Base-by-base conservation (phyloP, 2,329 filamentous ascomycete genomes). In the Pseudocercospora vitis region DNA sequence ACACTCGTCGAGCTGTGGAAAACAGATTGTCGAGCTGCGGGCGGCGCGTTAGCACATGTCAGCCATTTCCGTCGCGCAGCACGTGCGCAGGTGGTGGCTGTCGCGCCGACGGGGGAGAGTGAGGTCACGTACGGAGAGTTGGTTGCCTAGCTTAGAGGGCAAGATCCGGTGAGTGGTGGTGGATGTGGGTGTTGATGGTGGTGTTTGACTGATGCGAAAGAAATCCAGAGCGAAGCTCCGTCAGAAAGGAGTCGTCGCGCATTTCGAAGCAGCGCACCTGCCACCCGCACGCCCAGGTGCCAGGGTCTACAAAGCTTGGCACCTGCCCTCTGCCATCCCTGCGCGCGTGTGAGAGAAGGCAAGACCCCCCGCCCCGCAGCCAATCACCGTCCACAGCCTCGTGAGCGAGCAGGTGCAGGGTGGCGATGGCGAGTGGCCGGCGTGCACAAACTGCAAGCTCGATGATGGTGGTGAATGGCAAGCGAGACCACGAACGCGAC, bases 71-170 rank as follows among this genome's bases (percentile, higher is more conserved):
- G 33, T 18, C 7, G 33, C 14, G 1, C 37, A 42, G 37, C 49
- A 40, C 24, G 44, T 50, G 48, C 52, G 45, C 39, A 32, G 19
- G 45, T 42, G 14, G 11, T 42, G 14, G 11, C 26, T 35, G 42
- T 49, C 45, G 47, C 52, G 19, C 14, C 40, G 37, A 18, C 18
- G 12, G 26, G 19, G 14, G 12, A 33, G 12, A 35, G 28, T 14
- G 12, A n/a, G 11, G 18, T 24, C 24, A 65, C 64, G 14, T 58
- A 66, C 64, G 64, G 63, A 66, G 75, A 73, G 75, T 75, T 75
- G 65, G 70, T 59, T 76, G 76, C 75, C 75, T 72, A 78, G 76
- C 76, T 78, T 77, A 59, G 70, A 71, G 70, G 70, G 69, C 70
- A 65, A 65, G 60, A 59, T 64, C 48, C 51, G 42, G 58, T 50